Conservation (phyloP, 2,329 filamentous ascomycete species). For the Elsinoe fawcettii region DNA sequence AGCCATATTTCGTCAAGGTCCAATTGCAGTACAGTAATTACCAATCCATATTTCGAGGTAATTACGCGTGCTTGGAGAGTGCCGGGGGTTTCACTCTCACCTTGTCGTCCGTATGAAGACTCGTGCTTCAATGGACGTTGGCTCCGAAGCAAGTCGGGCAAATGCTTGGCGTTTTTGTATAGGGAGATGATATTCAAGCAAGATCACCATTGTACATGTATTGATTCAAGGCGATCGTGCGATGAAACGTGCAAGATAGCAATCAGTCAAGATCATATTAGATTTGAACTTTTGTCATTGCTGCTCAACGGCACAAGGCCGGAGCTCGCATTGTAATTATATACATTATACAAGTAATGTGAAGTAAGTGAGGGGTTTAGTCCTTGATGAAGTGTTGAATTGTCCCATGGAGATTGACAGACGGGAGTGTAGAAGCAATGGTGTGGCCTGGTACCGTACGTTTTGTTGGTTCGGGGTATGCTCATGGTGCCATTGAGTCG, state of each 20-base stretch:
- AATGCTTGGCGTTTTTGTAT: slow-evolving; percentile 9
- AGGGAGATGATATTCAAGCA: background rate
- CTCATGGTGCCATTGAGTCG: background rate
- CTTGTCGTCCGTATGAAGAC: background rate
- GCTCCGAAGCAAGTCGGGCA: background rate
- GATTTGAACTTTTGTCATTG: slow-evolving; percentile 1
- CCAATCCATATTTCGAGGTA: background rate
- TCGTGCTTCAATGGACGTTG: background rate
- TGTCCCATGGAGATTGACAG: background rate
- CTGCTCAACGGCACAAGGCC: slow-evolving; percentile 7
- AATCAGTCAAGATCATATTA: no score
- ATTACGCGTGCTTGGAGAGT: background rate
- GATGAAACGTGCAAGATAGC: no score
- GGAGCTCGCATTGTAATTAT: slow-evolving; percentile 3
- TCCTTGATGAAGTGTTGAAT: background rate
- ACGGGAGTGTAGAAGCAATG: slow-evolving; percentile 2
- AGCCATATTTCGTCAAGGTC: background rate
- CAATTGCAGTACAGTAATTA: background rate
- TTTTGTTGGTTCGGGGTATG: background rate
- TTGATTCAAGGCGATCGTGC: no score
- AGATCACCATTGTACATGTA: background rate
- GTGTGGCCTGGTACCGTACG: background rate
- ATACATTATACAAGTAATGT: slow-evolving; percentile 14
- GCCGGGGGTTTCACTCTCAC: background rate
- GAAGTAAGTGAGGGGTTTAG: background rate